These are phyloP conservation scores for Histomonas meleagridis DNA, from an alignment of 208 protist species.

Conservation along the genomic window DNA sequence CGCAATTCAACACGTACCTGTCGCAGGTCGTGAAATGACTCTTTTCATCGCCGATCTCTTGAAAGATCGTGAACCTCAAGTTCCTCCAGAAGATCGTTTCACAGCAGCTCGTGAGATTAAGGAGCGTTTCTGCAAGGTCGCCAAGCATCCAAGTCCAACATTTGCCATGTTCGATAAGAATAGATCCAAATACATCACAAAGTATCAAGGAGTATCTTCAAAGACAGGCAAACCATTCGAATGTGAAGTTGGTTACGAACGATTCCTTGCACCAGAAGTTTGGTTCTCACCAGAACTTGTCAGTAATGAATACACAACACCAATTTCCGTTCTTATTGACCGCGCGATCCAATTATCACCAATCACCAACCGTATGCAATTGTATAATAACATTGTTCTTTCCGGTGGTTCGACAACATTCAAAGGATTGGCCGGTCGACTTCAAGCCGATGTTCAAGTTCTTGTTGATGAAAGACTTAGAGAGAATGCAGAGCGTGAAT, in stretches of 20 bases:
- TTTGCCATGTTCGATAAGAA: constrained; percentile 75
- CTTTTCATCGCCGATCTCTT: constrained; percentile 63
- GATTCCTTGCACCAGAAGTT: constrained; percentile 86
- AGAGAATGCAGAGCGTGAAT: not conserved
- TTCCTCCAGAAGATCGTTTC: constrained; percentile 72
- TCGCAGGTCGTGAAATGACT: constrained; percentile 85
- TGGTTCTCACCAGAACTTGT: constrained; percentile 94
- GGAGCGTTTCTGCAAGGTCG: constrained; percentile 72
- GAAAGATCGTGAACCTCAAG: constrained; percentile 62
- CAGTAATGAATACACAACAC: constrained; percentile 66
- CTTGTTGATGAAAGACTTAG: constrained; percentile 38
- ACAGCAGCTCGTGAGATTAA: constrained; percentile 75
- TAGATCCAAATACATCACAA: constrained; percentile 63
- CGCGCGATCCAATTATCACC: constrained; percentile 74
- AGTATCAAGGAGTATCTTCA: constrained; percentile 47
- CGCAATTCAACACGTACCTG: constrained; percentile 80
- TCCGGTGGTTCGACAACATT: constrained; percentile 90
- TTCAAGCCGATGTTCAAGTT: constrained; percentile 68
- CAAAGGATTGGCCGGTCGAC: constrained; percentile 71
- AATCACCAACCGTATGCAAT: constrained; percentile 76
- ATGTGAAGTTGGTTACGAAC: constrained; percentile 84
- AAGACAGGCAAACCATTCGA: constrained; percentile 44
- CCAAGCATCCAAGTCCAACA: constrained; percentile 72
- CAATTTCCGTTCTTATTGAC: constrained; percentile 77
- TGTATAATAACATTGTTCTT: constrained; percentile 89